phyloP scores from a whole-genome alignment of 176 grass and related monocot species.

The Neostapfia colusana region DNA sequence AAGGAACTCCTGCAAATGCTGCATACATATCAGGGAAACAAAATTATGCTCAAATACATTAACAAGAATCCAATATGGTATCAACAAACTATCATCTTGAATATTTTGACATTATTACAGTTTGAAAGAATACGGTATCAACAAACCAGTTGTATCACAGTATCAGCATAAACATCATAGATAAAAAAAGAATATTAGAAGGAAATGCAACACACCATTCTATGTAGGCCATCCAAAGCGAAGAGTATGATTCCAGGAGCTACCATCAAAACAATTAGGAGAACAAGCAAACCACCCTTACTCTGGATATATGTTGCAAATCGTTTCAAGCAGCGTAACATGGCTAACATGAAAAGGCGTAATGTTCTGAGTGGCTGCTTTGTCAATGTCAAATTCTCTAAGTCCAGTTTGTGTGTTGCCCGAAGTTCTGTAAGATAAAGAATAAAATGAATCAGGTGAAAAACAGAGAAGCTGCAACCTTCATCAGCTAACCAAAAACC shows the following conservation, averaged over 20 bases:
- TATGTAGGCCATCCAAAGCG: slow-evolving; percentile 54
- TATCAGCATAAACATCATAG: slow-evolving; percentile 16
- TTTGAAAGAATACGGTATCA: slow-evolving; percentile 4
- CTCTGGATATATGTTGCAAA: slow-evolving; percentile 62
- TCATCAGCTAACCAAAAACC: too few species aligned
- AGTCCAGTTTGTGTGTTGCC: slow-evolving; percentile 67
- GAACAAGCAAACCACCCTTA: slow-evolving; percentile 58
- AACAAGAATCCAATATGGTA: neutral
- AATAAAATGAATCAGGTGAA: neutral
- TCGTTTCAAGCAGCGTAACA: slow-evolving; percentile 66
- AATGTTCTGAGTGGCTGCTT: slow-evolving; percentile 84
- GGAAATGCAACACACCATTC: slow-evolving; percentile 55
- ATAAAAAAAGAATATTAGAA: slow-evolving; percentile 17
- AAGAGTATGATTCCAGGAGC: slow-evolving; percentile 47
- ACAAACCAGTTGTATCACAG: slow-evolving; percentile 29
- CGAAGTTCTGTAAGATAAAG: slow-evolving; percentile 68
- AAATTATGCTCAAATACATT: slow-evolving; percentile 17
- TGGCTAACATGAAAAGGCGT: slow-evolving; percentile 65
- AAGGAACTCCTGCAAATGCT: slow-evolving; percentile 84
- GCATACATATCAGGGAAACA: slow-evolving; percentile 43
- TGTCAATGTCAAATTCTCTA: slow-evolving; percentile 69
- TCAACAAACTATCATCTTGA: neutral
- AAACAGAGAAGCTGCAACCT: neutral
- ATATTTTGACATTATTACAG: neutral
- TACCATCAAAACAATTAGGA: slow-evolving; percentile 54